phyloP scores from a whole-genome alignment of 139 green algal genomes.

The Micractinium conductrix region DNA sequence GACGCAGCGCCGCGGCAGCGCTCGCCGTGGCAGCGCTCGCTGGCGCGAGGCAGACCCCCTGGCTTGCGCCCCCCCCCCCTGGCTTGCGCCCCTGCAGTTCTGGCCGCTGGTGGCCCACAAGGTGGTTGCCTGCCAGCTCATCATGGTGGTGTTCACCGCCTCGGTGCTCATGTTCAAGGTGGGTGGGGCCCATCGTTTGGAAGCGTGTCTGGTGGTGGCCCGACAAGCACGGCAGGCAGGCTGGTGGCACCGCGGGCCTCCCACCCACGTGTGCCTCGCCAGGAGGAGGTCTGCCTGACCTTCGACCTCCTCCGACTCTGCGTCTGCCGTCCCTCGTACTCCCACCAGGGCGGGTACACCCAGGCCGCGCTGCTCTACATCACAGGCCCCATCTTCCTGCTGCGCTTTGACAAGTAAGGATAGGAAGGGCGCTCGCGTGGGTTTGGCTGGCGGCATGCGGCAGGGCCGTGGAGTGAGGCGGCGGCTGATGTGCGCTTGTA shows the following conservation, averaged over 20 bases:
- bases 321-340: not conserved
- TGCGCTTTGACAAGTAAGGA: constrained; percentile 68
- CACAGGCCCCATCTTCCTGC: constrained; percentile 69
- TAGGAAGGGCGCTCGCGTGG: not conserved
- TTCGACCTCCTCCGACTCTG: not conserved
- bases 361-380: constrained; percentile 48
- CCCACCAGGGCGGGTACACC: constrained; percentile 67
- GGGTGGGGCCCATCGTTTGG: constrained; percentile 51
- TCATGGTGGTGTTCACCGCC: constrained; percentile 66
- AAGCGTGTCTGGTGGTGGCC: constrained; percentile 58
- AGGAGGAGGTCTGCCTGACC: not conserved
- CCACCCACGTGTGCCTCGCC: not conserved
- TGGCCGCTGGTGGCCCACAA: constrained; percentile 33
- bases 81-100: not conserved
- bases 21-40: too few relatives aligned
- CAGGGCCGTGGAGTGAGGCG: too few relatives aligned
- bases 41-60: not conserved
- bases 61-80: too few relatives aligned
- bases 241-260: not conserved
- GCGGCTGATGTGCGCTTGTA: not conserved
- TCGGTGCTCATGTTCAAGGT: constrained; percentile 72
- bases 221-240: not conserved
- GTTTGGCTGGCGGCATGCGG: too few relatives aligned
- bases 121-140: constrained; percentile 42
- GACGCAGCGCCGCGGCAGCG: too few relatives aligned